Conservation (phyloP, 2,329 filamentous ascomycete species). For the Microsporum audouinii region DNA sequence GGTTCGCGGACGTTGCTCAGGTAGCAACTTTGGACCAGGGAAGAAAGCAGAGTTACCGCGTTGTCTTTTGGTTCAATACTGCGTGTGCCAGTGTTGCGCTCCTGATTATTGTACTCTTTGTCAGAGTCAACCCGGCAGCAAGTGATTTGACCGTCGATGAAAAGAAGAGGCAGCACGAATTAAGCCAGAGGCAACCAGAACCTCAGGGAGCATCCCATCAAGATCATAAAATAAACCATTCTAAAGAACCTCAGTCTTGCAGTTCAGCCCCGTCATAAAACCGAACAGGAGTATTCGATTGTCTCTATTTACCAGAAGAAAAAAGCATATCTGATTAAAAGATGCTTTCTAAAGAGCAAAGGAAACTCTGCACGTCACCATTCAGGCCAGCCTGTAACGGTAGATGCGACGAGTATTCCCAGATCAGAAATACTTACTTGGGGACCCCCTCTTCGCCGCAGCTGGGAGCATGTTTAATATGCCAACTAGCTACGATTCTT, state of each 20-base stretch:
- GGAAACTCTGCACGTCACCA: too few species aligned
- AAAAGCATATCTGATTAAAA: too few species aligned
- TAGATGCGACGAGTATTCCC: too few species aligned
- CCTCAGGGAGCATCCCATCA: background rate
- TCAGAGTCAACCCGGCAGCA: constrained; percentile 45
- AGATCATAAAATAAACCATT: background rate
- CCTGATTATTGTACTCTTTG: constrained; percentile 42
- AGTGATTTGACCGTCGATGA: constrained; percentile 50
- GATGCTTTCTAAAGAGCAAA: too few species aligned
- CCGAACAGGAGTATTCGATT: background rate
- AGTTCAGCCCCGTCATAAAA: background rate
- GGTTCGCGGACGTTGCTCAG: constrained; percentile 53
- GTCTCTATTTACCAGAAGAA: background rate
- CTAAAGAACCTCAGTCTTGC: background rate
- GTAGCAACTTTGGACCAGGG: constrained; percentile 40
- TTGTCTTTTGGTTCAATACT: constrained; percentile 54
- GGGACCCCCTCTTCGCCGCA: too few species aligned
- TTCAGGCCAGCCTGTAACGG: too few species aligned
- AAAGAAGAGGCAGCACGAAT: constrained; percentile 22
- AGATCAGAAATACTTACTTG: too few species aligned
- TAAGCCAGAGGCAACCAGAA: background rate
- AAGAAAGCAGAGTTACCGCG: constrained; percentile 46
- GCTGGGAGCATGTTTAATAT: too few species aligned
- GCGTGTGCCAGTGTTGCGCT: constrained; percentile 44
- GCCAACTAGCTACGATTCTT: too few species aligned